Percentiles rank a stretch among this genome's conserved stretches.
These are phyloP conservation scores for Mycena galopus DNA, from an alignment of 768 basidiomycete genomes.

Conservation along the genomic window DNA sequence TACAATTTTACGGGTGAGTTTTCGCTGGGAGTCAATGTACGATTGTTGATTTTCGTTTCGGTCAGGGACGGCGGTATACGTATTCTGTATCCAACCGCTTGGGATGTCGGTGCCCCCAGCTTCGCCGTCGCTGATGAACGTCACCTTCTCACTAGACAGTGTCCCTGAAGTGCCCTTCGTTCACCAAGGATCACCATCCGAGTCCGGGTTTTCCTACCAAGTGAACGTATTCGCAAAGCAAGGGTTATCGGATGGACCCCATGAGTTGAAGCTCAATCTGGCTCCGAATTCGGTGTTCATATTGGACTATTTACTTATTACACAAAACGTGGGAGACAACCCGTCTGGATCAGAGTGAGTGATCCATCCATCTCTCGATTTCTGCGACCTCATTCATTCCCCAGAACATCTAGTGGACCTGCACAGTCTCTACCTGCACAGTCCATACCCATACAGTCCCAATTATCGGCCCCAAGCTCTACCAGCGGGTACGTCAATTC, in stretches of 20 bases:
- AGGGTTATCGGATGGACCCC: conserved; percentile 53
- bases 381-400: not conserved
- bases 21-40: not conserved
- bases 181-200: conserved; percentile 42
- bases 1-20: conserved; percentile 60
- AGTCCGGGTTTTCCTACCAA: conserved; percentile 47
- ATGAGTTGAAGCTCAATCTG: conserved; percentile 59
- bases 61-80: conserved; percentile 64
- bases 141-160: conserved; percentile 60
- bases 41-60: not conserved
- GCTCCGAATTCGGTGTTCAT: conserved; percentile 60
- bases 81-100: conserved; percentile 57
- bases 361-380: not conserved
- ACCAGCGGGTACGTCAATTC: not conserved
- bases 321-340: conserved; percentile 24
- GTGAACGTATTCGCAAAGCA: conserved; percentile 53
- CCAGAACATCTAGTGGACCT: not conserved
- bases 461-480: conserved; percentile 5
- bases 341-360: conserved; percentile 6
- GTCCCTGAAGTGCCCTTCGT: conserved; percentile 44
- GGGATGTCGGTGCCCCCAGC: conserved; percentile 39
- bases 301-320: conserved; percentile 63
- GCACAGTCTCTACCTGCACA: no score
- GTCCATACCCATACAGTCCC: not conserved
- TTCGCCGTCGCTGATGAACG: conserved; percentile 56